These are phyloP conservation scores for Cutaneotrichosporon sp. DNA, from an alignment of 1,284 basidiomycete genomes.

Conservation along the genomic window DNA sequence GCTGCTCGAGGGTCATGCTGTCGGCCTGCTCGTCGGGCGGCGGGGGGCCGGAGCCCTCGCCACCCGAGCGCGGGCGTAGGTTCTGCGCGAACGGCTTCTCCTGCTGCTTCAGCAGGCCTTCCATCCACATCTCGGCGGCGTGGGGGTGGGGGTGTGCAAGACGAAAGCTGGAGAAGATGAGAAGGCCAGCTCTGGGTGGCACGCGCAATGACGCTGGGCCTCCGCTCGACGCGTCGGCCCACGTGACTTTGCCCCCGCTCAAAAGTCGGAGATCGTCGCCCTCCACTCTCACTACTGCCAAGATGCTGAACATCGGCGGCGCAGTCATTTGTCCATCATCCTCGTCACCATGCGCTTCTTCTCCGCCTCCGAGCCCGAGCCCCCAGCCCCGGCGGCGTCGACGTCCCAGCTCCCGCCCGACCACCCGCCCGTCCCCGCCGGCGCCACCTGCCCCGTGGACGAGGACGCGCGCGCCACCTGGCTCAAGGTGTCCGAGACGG, in stretches of 20 bases:
- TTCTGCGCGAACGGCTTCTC: background rate
- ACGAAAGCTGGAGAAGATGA: background rate
- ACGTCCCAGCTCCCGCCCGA: constrained; percentile 14
- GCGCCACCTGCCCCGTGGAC: constrained; percentile 67
- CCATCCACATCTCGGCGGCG: constrained; percentile 5
- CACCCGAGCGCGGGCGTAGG: constrained; percentile 20
- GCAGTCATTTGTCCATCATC: background rate
- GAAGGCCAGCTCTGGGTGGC: background rate
- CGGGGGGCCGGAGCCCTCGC: constrained; percentile 16
- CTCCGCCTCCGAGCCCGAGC: constrained; percentile 8
- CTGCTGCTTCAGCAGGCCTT: constrained; percentile 5
- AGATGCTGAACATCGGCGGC: too few relatives aligned
- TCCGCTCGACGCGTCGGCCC: background rate
- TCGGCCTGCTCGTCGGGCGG: constrained; percentile 26
- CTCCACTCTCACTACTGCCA: background rate
- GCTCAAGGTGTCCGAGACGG: constrained; percentile 41
- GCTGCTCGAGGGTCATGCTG: constrained; percentile 41
- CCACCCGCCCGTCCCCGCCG: constrained; percentile 27
- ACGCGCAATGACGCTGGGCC: background rate
- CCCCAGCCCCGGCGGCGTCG: background rate
- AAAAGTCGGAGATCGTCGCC: constrained; percentile 13
- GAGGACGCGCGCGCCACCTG: constrained; percentile 56
- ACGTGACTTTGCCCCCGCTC: constrained; percentile 17
- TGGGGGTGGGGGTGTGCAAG: background rate
- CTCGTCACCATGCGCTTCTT: constrained; percentile 16